Base-by-base conservation (phyloP, 2,329 filamentous ascomycete genomes). In the Botrytis sinoallii region DNA sequence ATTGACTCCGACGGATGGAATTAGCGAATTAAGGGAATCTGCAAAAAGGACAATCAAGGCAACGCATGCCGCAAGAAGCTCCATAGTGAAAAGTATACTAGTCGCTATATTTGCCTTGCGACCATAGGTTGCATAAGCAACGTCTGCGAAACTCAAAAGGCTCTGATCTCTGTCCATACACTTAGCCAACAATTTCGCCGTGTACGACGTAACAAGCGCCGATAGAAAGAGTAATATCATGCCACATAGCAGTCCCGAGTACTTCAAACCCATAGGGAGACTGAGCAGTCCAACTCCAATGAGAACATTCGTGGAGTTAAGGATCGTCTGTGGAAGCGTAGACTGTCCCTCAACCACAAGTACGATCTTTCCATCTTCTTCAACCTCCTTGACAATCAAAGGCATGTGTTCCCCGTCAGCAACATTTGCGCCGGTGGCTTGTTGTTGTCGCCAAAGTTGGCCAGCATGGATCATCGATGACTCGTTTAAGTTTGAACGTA, bases 301-400 rank as follows among this genome's bases (percentile, higher is more conserved):
- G 74, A 98, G 85, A 69, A 97, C 93, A 76, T 86, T 88, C 42
- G 71, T 95, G 4, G 94, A 97, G 83, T 99, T 99, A 86, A 98
- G 97, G 75, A 98, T 88, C 10, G 95, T 98, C 84, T 98, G 95
- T 0, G 94, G 94, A 25, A 98, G 86, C 1, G 95, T 99, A n/a
- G 94, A 97, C 84, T 97, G 94, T 57, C 95, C 95, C 75, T 97
- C 92, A 3, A 97, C 91, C 3, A 95, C 88, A 78, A 95, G 88
- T 73, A 97, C 89, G 66, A 95, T 88, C 80, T 92, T 94, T 60
- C 96, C 94, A 77, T 96, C 94, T 78, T 96, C 93, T 81, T 97
- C 93, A 20, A 97, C 88, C 82, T 95, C 92, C 84, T 94, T 95
- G 71, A 98, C 91, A n/a, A 97, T 84, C 72, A 98, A 87, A 2